Evolutionary conservation across 306 rosid species (phyloP).

Genomic region (Vicia villosa): DNA sequence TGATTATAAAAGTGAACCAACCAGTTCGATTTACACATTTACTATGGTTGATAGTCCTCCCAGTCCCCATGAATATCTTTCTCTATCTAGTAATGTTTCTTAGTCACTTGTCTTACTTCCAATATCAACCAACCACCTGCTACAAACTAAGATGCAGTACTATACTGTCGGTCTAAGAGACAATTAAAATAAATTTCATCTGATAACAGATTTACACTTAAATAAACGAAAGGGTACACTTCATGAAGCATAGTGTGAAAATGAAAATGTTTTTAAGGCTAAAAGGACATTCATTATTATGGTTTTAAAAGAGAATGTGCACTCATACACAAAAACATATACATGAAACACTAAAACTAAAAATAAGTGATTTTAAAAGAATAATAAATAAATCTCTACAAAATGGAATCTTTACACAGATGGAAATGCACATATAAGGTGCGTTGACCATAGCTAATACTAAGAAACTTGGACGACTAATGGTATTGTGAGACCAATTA

Average conservation of each 20-base stretch:
- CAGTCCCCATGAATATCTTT: neutral
- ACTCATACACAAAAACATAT: neutral
- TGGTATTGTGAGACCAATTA: constrained; percentile 43
- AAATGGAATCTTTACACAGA: constrained; percentile 43
- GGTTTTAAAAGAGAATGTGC: neutral
- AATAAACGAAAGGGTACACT: too few species aligned
- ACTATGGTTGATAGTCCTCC: neutral
- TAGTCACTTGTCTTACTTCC: neutral
- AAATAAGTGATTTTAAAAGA: neutral
- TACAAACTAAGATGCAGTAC: neutral
- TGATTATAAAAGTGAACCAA: neutral
- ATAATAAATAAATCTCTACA: constrained; percentile 46
- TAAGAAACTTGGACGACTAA: constrained; percentile 31
- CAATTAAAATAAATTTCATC: neutral
- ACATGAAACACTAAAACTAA: neutral
- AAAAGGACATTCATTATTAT: neutral
- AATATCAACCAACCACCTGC: neutral
- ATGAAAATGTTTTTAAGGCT: neutral
- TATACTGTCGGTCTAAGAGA: neutral
- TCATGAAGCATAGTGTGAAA: neutral
- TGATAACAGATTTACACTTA: neutral
- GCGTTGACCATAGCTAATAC: constrained; percentile 35
- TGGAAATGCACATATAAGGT: constrained; percentile 36
- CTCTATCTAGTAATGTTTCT: neutral
- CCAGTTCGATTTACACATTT: neutral